Evolutionary conservation across 192 early-diverging fungal genomes (phyloP).

Genomic region (Coemansia sp.): DNA sequence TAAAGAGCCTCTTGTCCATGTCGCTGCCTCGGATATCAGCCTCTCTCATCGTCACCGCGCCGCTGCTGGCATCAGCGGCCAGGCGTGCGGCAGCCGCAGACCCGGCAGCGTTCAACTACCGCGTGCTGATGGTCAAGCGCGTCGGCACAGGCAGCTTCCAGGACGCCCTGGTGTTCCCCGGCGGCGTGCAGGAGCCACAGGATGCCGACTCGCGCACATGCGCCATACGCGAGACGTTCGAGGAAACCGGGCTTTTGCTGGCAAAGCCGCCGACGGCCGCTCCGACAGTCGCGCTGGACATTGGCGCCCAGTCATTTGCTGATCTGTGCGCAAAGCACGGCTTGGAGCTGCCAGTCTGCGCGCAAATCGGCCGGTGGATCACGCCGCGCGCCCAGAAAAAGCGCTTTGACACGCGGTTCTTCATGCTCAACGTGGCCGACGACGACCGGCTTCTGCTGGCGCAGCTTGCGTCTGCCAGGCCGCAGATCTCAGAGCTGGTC

Average conservation of each 20-base stretch:
- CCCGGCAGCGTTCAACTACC: slow-evolving; percentile 30
- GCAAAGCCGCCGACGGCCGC: slow-evolving; percentile 31
- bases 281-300: slow-evolving; percentile 14
- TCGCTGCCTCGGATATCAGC: slow-evolving; percentile 16
- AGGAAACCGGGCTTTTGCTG: slow-evolving; percentile 73
- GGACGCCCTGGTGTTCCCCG: slow-evolving; percentile 41
- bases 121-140: slow-evolving; percentile 46
- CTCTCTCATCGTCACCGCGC: slow-evolving; percentile 44
- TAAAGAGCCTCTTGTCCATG: too few species aligned
- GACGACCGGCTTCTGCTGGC: slow-evolving; percentile 8
- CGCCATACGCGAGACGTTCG: slow-evolving; percentile 77
- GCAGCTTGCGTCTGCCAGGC: slow-evolving; percentile 11
- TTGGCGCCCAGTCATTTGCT: slow-evolving; percentile 45
- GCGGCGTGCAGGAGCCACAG: slow-evolving; percentile 31
- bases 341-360: slow-evolving; percentile 39
- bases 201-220: slow-evolving; percentile 38
- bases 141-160: slow-evolving; percentile 29
- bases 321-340: slow-evolving; percentile 49
- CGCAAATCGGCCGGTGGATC: slow-evolving; percentile 56
- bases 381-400: slow-evolving; percentile 31
- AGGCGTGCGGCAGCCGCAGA: background rate
- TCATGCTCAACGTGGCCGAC: slow-evolving; percentile 21
- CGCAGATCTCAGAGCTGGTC: slow-evolving; percentile 56
- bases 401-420: slow-evolving; percentile 50
- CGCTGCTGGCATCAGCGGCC: slow-evolving; percentile 1